These are phyloP conservation scores for Pseudohyphozyma bogoriensis DNA, from an alignment of 768 basidiomycete species.

Conservation along the genomic window DNA sequence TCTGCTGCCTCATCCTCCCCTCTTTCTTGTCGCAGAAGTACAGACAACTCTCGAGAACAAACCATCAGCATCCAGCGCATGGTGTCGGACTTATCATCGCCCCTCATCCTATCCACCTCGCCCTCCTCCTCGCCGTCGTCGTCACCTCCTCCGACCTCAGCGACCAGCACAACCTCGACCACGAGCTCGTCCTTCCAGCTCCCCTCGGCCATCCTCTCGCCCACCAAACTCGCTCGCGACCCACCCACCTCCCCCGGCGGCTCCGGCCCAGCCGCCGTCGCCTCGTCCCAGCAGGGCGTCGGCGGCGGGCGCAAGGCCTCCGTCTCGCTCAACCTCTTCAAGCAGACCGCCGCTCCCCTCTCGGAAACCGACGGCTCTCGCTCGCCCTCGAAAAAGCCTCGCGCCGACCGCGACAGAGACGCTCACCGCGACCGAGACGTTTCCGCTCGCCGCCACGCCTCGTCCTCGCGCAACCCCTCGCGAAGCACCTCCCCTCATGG, in stretches of 20 bases:
- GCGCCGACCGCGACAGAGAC: not conserved
- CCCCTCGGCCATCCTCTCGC: not conserved
- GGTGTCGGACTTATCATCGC: too few species aligned
- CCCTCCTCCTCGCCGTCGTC: too few species aligned
- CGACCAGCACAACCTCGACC: too few species aligned
- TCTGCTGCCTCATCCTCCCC: too few species aligned
- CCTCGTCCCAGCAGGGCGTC: not conserved
- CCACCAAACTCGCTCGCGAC: not conserved
- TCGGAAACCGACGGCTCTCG: not conserved
- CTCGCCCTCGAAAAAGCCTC: not conserved
- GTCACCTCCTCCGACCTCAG: too few species aligned
- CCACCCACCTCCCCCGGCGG: not conserved
- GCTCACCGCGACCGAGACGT: not conserved
- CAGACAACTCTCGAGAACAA: too few species aligned
- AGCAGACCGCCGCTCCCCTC: conserved; percentile 30
- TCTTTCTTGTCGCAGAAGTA: too few species aligned
- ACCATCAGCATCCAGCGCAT: too few species aligned
- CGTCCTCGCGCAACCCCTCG: too few species aligned
- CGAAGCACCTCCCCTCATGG: too few species aligned
- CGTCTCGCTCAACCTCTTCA: conserved; percentile 41
- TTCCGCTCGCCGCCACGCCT: not conserved
- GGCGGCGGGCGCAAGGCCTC: conserved; percentile 37
- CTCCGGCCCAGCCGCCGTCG: not conserved
- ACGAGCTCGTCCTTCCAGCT: not conserved
- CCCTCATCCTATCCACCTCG: too few species aligned